Conservation (phyloP, 1,284 basidiomycete species). For the Malassezia psittaci region DNA sequence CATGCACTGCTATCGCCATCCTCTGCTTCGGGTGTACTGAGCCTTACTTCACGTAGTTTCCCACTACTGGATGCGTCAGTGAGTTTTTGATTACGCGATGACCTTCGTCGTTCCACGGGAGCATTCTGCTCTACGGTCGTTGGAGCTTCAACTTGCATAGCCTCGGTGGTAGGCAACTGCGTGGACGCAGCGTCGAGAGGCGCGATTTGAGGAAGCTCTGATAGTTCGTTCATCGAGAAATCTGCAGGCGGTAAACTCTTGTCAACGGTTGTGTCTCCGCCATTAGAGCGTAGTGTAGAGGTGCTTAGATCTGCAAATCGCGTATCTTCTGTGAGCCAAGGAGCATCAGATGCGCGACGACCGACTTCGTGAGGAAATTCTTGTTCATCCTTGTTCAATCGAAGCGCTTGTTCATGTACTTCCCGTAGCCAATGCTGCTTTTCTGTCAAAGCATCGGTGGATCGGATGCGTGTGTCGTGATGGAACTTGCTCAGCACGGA, state of each 20-base stretch:
- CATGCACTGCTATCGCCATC: conserved; percentile 51
- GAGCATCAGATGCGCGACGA: conserved; percentile 10
- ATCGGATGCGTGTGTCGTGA: too few species aligned
- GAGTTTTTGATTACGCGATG: conserved; percentile 2
- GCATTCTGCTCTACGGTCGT: conserved; percentile 2
- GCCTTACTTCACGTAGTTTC: conserved; percentile 27
- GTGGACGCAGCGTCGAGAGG: neutral
- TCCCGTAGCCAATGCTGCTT: conserved; percentile 15
- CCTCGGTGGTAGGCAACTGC: neutral
- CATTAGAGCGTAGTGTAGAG: neutral
- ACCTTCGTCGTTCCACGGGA: conserved; percentile 2
- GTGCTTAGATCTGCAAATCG: conserved; percentile 6
- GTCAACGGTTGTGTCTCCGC: neutral
- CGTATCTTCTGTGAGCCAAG: conserved; percentile 1
- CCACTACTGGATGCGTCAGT: conserved; percentile 16
- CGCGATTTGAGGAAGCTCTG: neutral
- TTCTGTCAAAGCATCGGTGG: neutral
- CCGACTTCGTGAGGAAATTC: conserved; percentile 14
- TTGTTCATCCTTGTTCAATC: conserved; percentile 2
- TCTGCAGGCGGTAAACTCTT: conserved; percentile 5
- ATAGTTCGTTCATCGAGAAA: neutral
- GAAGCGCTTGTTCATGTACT: conserved; percentile 9
- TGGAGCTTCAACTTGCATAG: conserved; percentile 17
- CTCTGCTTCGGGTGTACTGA: conserved; percentile 53
- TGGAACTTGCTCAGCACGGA: too few species aligned